Percentiles rank a stretch among this genome's conserved stretches.
phyloP scores from a whole-genome alignment of 306 rosid species.

The Prosopis cineraria region DNA sequence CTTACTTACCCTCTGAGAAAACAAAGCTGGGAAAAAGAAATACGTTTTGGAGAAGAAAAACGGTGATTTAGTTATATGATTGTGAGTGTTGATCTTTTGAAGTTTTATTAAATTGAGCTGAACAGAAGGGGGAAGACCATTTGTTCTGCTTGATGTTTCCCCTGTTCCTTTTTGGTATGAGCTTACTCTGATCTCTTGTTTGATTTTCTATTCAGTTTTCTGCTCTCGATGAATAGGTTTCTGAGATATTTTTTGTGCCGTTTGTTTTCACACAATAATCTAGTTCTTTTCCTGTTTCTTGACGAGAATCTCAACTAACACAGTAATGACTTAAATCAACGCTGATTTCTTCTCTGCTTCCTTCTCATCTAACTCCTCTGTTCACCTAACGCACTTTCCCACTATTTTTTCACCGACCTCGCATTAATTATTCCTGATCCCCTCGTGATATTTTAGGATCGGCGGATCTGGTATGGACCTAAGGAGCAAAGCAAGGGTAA shows the following conservation, averaged over 20 bases:
- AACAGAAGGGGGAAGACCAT: not conserved
- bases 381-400: not conserved
- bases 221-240: not conserved
- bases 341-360: not conserved
- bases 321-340: not conserved
- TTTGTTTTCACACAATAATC: not conserved
- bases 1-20: not conserved
- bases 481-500: conserved; percentile 95
- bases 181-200: not conserved
- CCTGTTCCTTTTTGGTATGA: not conserved
- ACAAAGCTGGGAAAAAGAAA: not conserved
- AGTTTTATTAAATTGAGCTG: not conserved
- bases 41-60: not conserved
- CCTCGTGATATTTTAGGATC: conserved; percentile 50
- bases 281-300: not conserved
- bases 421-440: not conserved
- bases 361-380: not conserved
- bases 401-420: not conserved
- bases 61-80: not conserved
- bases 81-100: not conserved
- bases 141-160: not conserved
- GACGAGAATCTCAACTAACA: not conserved
- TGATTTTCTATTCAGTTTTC: not conserved
- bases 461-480: conserved; percentile 94
- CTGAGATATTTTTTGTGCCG: not conserved